phyloP scores from a whole-genome alignment of 2,329 filamentous ascomycete genomes.

The Epichloe sylvatica region DNA sequence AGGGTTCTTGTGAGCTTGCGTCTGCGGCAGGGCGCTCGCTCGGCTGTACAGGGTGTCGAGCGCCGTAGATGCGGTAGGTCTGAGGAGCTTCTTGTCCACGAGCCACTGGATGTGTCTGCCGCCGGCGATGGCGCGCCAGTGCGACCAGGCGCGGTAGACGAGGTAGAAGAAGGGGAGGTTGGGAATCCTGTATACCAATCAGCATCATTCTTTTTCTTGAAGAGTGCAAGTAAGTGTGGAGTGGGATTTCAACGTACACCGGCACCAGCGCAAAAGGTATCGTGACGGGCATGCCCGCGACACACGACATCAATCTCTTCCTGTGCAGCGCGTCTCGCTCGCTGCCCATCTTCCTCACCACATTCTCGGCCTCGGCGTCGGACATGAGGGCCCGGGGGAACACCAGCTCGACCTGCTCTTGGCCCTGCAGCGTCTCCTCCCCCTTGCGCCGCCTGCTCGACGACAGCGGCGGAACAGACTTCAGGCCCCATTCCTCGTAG shows the following conservation, averaged over 20 bases:
- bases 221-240: not conserved
- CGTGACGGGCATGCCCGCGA: slow-evolving; percentile 69
- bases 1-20: not conserved
- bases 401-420: slow-evolving; percentile 55
- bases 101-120: slow-evolving; percentile 78
- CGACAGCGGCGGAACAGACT: slow-evolving; percentile 77
- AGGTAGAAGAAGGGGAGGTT: slow-evolving; percentile 97
- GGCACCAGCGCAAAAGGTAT: slow-evolving; percentile 71
- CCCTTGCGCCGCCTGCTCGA: slow-evolving; percentile 51
- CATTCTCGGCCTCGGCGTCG: slow-evolving; percentile 43
- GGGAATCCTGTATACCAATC: slow-evolving; percentile 46
- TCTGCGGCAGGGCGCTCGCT: slow-evolving; percentile 15
- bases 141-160: slow-evolving; percentile 78
- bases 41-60: slow-evolving; percentile 62
- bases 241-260: slow-evolving; percentile 45
- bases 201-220: not conserved
- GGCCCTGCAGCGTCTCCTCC: slow-evolving; percentile 47
- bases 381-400: slow-evolving; percentile 67
- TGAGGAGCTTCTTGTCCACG: slow-evolving; percentile 56
- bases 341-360: slow-evolving; percentile 59
- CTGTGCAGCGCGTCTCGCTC: slow-evolving; percentile 70
- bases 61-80: slow-evolving; percentile 47
- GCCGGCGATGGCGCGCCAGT: slow-evolving; percentile 75
- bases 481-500: slow-evolving; percentile 95
- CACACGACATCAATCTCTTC: slow-evolving; percentile 64